phyloP scores from a whole-genome alignment of 176 grass and related monocot species.

The Oryza meyeriana region DNA sequence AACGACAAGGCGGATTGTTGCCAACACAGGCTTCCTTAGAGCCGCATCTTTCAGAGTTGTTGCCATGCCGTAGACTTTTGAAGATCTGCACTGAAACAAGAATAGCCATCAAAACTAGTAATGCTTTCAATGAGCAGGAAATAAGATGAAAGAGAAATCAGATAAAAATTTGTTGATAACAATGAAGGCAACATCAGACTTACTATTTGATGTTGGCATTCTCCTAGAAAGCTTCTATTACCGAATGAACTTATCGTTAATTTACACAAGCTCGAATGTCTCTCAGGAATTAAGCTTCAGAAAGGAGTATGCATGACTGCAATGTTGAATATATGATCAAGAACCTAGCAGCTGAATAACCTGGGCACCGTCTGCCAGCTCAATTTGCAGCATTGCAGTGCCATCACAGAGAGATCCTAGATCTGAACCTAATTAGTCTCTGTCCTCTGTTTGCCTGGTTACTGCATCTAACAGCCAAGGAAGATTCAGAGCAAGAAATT shows the following conservation, averaged over 20 bases:
- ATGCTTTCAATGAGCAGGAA: background rate
- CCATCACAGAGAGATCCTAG: background rate
- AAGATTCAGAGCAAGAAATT: background rate
- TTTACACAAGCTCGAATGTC: background rate
- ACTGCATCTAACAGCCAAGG: background rate
- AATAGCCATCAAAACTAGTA: conserved; percentile 11
- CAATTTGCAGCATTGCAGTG: background rate
- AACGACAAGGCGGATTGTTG: conserved; percentile 75
- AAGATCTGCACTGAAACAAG: conserved; percentile 31
- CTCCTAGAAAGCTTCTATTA: background rate
- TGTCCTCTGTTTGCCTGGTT: background rate
- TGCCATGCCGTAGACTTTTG: conserved; percentile 32
- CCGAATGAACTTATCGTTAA: background rate
- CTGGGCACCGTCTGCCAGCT: background rate
- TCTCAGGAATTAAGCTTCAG: background rate
- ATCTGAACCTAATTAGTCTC: background rate
- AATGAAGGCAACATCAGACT: no score
- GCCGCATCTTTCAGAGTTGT: conserved; percentile 72
- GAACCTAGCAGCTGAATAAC: background rate
- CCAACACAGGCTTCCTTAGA: conserved; percentile 56
- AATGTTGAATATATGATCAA: background rate
- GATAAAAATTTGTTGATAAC: conserved; percentile 3
- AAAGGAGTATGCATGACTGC: background rate
- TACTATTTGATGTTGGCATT: no score
- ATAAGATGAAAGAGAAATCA: background rate